Percentiles rank a stretch among this genome's conserved stretches.
phyloP scores from a whole-genome alignment of 2,329 filamentous ascomycete species.

The Aspergillaceae sp. region DNA sequence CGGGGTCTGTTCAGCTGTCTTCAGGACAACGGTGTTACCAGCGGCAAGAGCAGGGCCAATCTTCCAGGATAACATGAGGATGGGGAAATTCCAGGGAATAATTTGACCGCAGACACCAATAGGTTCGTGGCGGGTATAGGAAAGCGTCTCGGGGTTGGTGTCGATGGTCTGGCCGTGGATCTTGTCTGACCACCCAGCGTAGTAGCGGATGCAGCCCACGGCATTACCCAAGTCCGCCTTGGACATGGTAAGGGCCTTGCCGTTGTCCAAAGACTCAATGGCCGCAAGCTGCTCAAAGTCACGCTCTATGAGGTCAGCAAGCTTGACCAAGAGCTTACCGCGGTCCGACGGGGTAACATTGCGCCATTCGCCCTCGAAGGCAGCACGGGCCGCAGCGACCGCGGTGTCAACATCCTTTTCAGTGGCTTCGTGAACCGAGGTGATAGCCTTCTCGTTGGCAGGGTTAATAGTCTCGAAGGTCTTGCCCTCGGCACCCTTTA shows the following conservation, averaged over 20 bases:
- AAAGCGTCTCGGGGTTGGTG: slow-evolving; percentile 67
- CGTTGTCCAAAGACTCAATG: slow-evolving; percentile 65
- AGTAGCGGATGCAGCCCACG: slow-evolving; percentile 70
- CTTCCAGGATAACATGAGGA: slow-evolving; percentile 82
- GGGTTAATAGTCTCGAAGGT: slow-evolving; percentile 92
- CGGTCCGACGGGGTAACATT: slow-evolving; percentile 61
- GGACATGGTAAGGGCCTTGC: slow-evolving; percentile 36
- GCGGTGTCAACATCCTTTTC: slow-evolving; percentile 71
- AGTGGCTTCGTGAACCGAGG: slow-evolving; percentile 70
- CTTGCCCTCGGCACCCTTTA: slow-evolving; percentile 74
- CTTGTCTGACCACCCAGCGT: slow-evolving; percentile 92
- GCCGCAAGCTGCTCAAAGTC: slow-evolving; percentile 67
- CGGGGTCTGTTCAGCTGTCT: slow-evolving; percentile 59
- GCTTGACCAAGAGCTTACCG: slow-evolving; percentile 60
- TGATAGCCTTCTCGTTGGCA: slow-evolving; percentile 73
- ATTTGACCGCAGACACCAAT: slow-evolving; percentile 78
- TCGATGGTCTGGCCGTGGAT: slow-evolving; percentile 82
- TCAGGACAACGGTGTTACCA: slow-evolving; percentile 55
- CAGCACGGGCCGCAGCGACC: slow-evolving; percentile 75
- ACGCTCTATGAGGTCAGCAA: slow-evolving; percentile 72
- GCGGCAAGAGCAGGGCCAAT: slow-evolving; percentile 60
- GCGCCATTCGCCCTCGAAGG: slow-evolving; percentile 67
- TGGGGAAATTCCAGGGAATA: slow-evolving; percentile 82
- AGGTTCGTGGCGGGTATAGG: slow-evolving; percentile 75
- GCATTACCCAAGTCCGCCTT: slow-evolving; percentile 65